Evolutionary conservation across 208 protist species (phyloP).

Genomic region (Trypanosoma theileri): DNA sequence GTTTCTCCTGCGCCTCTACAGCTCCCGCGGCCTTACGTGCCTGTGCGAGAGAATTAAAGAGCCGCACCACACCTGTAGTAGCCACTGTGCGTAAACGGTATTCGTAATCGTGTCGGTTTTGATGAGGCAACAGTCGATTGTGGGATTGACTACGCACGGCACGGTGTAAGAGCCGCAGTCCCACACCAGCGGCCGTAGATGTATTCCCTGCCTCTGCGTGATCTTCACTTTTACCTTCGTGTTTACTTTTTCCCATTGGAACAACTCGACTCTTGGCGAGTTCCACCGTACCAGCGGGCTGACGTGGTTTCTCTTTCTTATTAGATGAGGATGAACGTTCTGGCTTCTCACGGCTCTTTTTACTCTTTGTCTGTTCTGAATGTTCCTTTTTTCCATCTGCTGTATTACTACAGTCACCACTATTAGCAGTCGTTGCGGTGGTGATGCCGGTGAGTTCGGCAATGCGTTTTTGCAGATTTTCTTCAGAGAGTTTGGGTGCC

Average conservation of each 20-base stretch:
- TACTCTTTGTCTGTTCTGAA: background rate
- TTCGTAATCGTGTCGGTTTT: constrained; percentile 87
- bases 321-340: too few species aligned
- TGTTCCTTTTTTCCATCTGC: background rate
- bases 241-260: background rate
- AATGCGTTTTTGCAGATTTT: constrained; percentile 57
- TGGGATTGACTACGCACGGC: constrained; percentile 79
- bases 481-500: constrained; percentile 60
- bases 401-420: background rate
- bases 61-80: constrained; percentile 80
- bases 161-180: constrained; percentile 68
- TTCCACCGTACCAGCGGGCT: background rate
- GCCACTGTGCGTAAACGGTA: constrained; percentile 80
- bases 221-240: constrained; percentile 36
- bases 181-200: constrained; percentile 53
- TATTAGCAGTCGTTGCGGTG: background rate
- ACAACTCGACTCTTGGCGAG: background rate
- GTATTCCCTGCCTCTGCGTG: constrained; percentile 40
- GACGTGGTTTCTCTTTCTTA: too few species aligned
- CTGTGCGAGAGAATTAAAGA: constrained; percentile 85
- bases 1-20: constrained; percentile 44
- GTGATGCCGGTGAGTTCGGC: constrained; percentile 50
- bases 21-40: constrained; percentile 67
- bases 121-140: constrained; percentile 71
- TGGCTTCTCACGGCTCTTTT: too few species aligned